phyloP scores from a whole-genome alignment of 2,329 filamentous ascomycete genomes.

The Claviceps spartinae region DNA sequence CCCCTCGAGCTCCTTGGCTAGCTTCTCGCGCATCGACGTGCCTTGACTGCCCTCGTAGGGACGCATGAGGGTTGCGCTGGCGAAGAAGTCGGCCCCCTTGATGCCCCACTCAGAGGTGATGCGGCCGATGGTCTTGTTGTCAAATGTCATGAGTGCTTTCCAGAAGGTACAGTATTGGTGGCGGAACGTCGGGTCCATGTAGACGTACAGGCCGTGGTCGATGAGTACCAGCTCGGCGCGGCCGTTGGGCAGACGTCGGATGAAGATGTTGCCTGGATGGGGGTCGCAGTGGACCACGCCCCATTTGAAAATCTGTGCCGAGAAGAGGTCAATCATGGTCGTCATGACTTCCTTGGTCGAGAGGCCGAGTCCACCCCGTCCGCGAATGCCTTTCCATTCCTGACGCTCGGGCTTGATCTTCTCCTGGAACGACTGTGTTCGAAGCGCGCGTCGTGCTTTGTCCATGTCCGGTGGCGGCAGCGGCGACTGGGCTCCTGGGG shows the following conservation, averaged over 20 bases:
- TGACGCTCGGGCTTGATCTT: constrained; percentile 68
- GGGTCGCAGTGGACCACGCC: constrained; percentile 93
- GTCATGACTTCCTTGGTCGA: constrained; percentile 81
- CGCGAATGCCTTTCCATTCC: constrained; percentile 59
- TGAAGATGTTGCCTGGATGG: constrained; percentile 94
- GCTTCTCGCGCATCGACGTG: constrained; percentile 44
- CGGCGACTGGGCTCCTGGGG: constrained; percentile 59
- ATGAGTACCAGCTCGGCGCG: constrained; percentile 84
- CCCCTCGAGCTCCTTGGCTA: constrained; percentile 51
- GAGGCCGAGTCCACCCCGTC: constrained; percentile 71
- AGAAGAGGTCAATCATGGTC: constrained; percentile 91
- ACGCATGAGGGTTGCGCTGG: constrained; percentile 74
- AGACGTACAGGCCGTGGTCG: constrained; percentile 92
- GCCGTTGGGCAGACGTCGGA: constrained; percentile 72
- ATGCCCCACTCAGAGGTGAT: constrained; percentile 79
- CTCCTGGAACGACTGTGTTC: constrained; percentile 39
- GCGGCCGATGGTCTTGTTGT: constrained; percentile 63
- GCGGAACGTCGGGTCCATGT: constrained; percentile 72
- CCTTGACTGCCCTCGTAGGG: constrained; percentile 77
- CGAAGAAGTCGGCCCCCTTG: constrained; percentile 79
- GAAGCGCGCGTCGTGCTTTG: constrained; percentile 29
- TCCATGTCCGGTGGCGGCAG: constrained; percentile 39
- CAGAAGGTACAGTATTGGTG: constrained; percentile 82
- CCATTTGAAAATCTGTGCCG: constrained; percentile 97
- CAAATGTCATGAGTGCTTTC: constrained; percentile 87